Conservation (phyloP, 148 eudicot genomes). For the Mesembryanthemum crystallinum region DNA sequence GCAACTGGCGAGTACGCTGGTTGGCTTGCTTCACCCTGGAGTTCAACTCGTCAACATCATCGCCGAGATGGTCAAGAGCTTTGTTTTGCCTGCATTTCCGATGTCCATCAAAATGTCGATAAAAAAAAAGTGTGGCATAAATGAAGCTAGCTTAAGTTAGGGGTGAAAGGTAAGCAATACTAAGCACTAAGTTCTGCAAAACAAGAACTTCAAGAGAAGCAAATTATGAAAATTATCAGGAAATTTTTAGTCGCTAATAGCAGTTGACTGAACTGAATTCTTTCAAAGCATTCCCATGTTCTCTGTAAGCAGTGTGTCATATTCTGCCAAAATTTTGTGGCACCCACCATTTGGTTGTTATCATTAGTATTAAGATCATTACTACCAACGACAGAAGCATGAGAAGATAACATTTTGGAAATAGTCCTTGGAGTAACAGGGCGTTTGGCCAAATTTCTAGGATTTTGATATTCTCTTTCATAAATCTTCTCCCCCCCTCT, state of each 20-base stretch:
- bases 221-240: too few relatives aligned
- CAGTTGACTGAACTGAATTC: neutral
- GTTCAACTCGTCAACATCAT: constrained; percentile 80
- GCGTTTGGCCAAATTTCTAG: too few relatives aligned
- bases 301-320: neutral
- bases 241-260: too few relatives aligned
- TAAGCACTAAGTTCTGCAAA: too few relatives aligned
- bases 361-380: neutral
- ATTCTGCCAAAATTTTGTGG: neutral
- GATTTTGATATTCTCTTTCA: too few relatives aligned
- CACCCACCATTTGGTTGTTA: neutral
- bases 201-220: too few relatives aligned
- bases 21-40: constrained; percentile 77
- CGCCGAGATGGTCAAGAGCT: constrained; percentile 32
- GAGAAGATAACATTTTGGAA: too few relatives aligned
- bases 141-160: neutral
- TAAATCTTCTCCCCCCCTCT: too few relatives aligned
- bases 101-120: neutral
- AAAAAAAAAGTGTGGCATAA: neutral
- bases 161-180: neutral
- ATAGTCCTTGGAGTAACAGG: too few relatives aligned
- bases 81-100: constrained; percentile 21
- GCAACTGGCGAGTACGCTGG: constrained; percentile 50
- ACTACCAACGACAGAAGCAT: too few relatives aligned
- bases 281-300: neutral